Evolutionary conservation across 148 eudicot genomes (phyloP).

Genomic region (Diospyros kaki): DNA sequence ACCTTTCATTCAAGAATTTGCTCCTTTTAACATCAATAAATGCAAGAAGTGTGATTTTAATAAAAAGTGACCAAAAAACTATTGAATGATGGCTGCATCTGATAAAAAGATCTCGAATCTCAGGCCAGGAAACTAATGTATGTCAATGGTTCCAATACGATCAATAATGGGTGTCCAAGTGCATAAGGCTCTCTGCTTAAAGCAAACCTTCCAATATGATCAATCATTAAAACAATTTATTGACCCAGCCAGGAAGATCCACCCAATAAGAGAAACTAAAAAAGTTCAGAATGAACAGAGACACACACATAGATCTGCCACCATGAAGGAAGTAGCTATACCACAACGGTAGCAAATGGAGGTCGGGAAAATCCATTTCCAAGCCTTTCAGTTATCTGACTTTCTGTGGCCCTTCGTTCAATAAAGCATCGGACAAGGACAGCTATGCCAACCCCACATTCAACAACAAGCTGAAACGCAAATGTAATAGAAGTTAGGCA

Average conservation of each 20-base stretch:
- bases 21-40: neutral
- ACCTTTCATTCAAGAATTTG: neutral
- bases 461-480: slow-evolving; percentile 60
- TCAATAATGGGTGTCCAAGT: too few relatives aligned
- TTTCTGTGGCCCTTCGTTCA: slow-evolving; percentile 45
- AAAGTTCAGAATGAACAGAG: neutral
- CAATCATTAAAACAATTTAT: neutral
- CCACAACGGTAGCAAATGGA: slow-evolving; percentile 86
- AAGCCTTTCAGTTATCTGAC: slow-evolving; percentile 67
- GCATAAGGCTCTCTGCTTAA: too few relatives aligned
- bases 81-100: neutral
- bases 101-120: neutral
- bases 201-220: neutral
- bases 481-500: slow-evolving; percentile 8
- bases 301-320: neutral
- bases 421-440: slow-evolving; percentile 85
- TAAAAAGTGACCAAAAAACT: neutral
- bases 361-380: slow-evolving; percentile 90
- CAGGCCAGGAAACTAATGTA: neutral
- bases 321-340: slow-evolving; percentile 22
- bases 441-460: slow-evolving; percentile 76
- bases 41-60: neutral
- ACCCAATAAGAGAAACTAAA: slow-evolving; percentile 5
- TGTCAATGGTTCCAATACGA: neutral
- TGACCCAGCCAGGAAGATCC: neutral